Evolutionary conservation across 2,329 filamentous ascomycete genomes (phyloP).

Genomic region (Colletotrichum chlorophyti): DNA sequence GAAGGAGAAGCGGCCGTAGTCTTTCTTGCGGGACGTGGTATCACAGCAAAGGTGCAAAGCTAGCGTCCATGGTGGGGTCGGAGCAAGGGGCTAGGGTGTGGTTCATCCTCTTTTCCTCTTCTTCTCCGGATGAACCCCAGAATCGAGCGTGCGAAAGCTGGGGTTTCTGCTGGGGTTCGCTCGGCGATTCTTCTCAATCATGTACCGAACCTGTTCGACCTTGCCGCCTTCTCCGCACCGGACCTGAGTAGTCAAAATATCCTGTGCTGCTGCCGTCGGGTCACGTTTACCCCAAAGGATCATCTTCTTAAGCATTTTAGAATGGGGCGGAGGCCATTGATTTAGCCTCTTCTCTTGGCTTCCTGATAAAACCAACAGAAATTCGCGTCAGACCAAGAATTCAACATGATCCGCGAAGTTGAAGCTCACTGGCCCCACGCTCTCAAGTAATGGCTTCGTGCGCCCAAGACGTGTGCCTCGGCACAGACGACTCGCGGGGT

Average conservation of each 20-base stretch:
- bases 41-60: background rate
- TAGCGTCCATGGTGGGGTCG: background rate
- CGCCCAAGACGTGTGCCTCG: background rate
- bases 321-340: too few relatives aligned
- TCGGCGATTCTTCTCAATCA: constrained; percentile 22
- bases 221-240: constrained; percentile 16
- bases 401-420: too few relatives aligned
- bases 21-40: too few relatives aligned
- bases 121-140: constrained; percentile 4
- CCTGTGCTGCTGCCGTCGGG: background rate
- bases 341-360: too few relatives aligned
- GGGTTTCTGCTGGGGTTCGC: background rate
- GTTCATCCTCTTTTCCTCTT: background rate
- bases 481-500: background rate
- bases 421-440: too few relatives aligned
- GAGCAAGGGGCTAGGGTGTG: background rate
- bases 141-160: constrained; percentile 2
- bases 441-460: too few relatives aligned
- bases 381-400: too few relatives aligned
- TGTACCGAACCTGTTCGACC: constrained; percentile 15
- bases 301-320: too few relatives aligned
- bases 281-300: background rate
- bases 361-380: too few relatives aligned
- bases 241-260: too few relatives aligned
- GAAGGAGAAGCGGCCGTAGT: background rate